These are phyloP conservation scores for Epichloe gansuensis DNA, from an alignment of 2,329 filamentous ascomycete genomes.

Conservation along the genomic window DNA sequence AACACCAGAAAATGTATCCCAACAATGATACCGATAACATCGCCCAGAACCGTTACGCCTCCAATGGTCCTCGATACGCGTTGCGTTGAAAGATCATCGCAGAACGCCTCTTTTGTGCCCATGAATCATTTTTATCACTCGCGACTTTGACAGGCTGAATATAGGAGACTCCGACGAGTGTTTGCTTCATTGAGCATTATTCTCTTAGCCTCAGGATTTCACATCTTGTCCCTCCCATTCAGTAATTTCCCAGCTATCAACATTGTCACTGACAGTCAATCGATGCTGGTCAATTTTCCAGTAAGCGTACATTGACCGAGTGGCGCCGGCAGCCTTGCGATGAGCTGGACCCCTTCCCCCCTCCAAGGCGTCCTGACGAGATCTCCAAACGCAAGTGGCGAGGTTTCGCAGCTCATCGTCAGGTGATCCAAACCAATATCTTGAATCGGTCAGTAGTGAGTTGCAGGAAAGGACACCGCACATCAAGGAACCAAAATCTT, in stretches of 20 bases:
- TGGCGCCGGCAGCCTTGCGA: slow-evolving; percentile 51
- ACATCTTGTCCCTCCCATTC: slow-evolving; percentile 32
- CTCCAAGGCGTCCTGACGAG: slow-evolving; percentile 43
- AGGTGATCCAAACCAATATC: slow-evolving; percentile 78
- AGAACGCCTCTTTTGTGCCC: slow-evolving; percentile 2
- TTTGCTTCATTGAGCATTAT: not conserved
- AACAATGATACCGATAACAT: not conserved
- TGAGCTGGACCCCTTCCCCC: slow-evolving; percentile 51
- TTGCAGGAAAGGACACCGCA: not conserved
- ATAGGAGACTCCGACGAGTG: not conserved
- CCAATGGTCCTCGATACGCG: not conserved
- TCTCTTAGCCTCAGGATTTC: not conserved
- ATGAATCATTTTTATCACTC: not conserved
- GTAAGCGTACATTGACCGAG: slow-evolving; percentile 48
- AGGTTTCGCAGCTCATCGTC: slow-evolving; percentile 61
- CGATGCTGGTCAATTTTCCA: slow-evolving; percentile 60
- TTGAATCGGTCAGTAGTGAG: slow-evolving; percentile 18
- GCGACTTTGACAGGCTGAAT: not conserved
- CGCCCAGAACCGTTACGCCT: not conserved
- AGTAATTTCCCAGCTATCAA: slow-evolving; percentile 48
- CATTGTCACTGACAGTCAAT: slow-evolving; percentile 54
- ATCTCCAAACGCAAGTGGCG: slow-evolving; percentile 63
- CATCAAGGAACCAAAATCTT: slow-evolving; percentile 15
- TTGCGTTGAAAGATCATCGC: not conserved
- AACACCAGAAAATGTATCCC: not conserved